Base-by-base conservation (phyloP, 2,329 filamentous ascomycete species). In the Aureobasidium pullulans region DNA sequence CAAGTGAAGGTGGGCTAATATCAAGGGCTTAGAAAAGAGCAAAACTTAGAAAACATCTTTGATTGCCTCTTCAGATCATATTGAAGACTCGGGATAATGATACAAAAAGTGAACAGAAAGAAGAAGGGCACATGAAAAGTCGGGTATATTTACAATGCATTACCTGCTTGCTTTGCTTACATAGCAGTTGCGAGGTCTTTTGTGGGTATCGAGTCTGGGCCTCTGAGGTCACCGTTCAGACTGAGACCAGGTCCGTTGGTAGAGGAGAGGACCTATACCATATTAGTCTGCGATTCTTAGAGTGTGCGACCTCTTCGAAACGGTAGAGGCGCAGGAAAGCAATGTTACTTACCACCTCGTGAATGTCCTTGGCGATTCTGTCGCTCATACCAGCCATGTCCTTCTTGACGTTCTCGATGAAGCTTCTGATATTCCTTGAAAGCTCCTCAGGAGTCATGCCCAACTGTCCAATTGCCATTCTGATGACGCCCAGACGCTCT, bases 381-480 rank as follows among this genome's bases (percentile, higher is more conserved):
- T 89, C 84, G 63, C 82, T 84, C 67, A 92, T 67, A 10, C 73
- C 78, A 15, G 79, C 77, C 49, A 92, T 86, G 70, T 96, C 90
- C 67, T 84, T 84, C 83, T 90, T 96, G 66, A 97, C 71, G 67
- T 85, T 80, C 23, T 81, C 81, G 68, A 97, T 79, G 63, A 96
- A 84, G 28, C 84, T 78, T 75, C 86, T 88, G 72, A 99, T 81
- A 71, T 99, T 99, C 64, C 84, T 84, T 70, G 87, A 84, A 75
- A 99, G 76, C 81, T 94, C 85, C 67, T 94, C 86, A 3, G 94
- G 91, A 6, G 90, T 89, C 75, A 96, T 96, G 1, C 84, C 88
- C 70, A 99, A 75, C 76, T 96, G 91, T 5, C 93, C 94, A 62
- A 99, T 83, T n/a, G 91, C 87, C 80, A 97, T 83, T 61, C 92